These are phyloP conservation scores for Stachybotrys chartarum DNA, from an alignment of 2,329 filamentous ascomycete species.

Conservation along the genomic window DNA sequence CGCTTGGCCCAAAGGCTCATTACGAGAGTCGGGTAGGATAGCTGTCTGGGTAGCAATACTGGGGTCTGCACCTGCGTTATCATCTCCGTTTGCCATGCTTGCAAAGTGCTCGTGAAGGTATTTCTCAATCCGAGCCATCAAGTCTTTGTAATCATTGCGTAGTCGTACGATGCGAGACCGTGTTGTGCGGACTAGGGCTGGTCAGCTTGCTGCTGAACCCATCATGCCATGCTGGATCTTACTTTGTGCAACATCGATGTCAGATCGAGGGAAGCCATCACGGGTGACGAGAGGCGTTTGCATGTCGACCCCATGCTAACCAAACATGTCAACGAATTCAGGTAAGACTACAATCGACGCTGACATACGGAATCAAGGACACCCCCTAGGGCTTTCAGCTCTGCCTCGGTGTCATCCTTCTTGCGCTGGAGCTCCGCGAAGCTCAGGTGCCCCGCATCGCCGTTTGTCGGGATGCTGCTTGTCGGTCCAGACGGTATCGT, in stretches of 20 bases:
- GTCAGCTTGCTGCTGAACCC: constrained; percentile 7
- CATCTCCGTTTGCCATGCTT: constrained; percentile 43
- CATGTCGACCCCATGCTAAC: constrained; percentile 88
- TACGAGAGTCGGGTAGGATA: constrained; percentile 24
- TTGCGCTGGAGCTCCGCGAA: constrained; percentile 75
- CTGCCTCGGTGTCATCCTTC: constrained; percentile 78
- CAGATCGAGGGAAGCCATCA: constrained; percentile 87
- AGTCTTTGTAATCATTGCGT: constrained; percentile 85
- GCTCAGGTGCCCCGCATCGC: constrained; percentile 56
- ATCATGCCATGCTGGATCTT: constrained; percentile 19
- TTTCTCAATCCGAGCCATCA: constrained; percentile 79
- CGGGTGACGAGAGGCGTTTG: constrained; percentile 76
- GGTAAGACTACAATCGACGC: too few species aligned
- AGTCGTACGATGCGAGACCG: constrained; percentile 82
- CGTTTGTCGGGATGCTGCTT: constrained; percentile 52
- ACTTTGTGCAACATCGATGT: constrained; percentile 95
- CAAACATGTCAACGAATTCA: constrained; percentile 10
- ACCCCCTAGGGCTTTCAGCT: constrained; percentile 75
- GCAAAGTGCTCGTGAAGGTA: constrained; percentile 88
- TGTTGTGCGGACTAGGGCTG: constrained; percentile 74
- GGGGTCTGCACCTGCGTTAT: constrained; percentile 24
- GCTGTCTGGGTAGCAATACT: constrained; percentile 13
- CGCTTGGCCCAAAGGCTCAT: constrained; percentile 17
- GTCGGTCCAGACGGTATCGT: constrained; percentile 68
- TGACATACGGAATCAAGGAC: constrained; percentile 77